A percentile compares a stretch with the other conserved stretches of the same genome.
Evolutionary conservation across 2,329 filamentous ascomycete species (phyloP).

Genomic region (Mariannaea elegans): DNA sequence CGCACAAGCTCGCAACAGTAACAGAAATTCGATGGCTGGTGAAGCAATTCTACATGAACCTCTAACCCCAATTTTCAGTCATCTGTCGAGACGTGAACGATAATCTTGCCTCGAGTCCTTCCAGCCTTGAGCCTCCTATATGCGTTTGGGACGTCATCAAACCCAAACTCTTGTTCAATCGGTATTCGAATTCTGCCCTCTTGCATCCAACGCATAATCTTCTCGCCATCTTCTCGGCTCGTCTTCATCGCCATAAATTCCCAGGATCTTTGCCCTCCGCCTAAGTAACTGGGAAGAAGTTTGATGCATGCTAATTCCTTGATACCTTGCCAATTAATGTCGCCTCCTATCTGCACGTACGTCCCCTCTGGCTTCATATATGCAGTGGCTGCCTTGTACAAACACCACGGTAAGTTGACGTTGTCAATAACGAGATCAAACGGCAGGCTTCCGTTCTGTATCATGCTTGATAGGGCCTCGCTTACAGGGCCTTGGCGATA

Average conservation of each 20-base stretch:
- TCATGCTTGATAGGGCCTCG: too few relatives aligned
- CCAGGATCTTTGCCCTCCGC: neutral
- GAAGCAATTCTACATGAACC: too few relatives aligned
- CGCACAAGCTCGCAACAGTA: too few relatives aligned
- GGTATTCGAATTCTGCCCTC: neutral
- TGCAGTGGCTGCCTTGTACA: neutral
- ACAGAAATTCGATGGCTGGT: too few relatives aligned
- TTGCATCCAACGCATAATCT: neutral
- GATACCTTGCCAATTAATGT: neutral
- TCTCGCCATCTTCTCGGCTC: neutral
- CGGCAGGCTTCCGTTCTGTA: slow-evolving; percentile 58
- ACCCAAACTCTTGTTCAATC: neutral
- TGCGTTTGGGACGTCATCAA: neutral
- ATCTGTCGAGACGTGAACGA: too few relatives aligned
- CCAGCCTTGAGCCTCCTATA: neutral
- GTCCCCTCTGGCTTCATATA: neutral
- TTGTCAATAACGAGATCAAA: slow-evolving; percentile 67
- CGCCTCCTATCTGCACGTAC: neutral
- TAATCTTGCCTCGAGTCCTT: neutral
- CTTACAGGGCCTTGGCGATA: slow-evolving; percentile 62
- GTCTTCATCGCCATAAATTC: neutral
- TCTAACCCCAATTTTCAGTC: too few relatives aligned
- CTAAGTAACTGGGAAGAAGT: neutral
- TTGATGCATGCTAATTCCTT: neutral
- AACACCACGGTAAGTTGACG: slow-evolving; percentile 50